Base-by-base conservation (phyloP, 2,329 filamentous ascomycete species). In the Phaeosphaeria sp. region DNA sequence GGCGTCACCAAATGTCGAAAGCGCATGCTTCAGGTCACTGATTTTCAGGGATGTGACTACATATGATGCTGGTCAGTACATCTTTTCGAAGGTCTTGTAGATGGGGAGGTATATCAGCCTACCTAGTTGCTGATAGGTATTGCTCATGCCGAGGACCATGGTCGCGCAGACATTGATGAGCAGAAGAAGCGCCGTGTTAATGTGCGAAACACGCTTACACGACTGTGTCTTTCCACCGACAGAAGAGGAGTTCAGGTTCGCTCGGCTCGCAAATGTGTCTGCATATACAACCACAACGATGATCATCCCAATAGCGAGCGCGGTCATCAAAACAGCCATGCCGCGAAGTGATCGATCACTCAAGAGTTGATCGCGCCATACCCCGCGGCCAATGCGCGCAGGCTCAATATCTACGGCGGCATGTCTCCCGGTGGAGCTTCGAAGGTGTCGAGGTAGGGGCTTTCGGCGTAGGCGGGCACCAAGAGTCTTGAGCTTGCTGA, bases 91-190 rank as follows among this genome's bases (percentile, higher is more conserved):
- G 30, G 30, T 13, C 3, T 27, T 3, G 6, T 11, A 36, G 30
- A 3, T 36, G 11, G 3, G 11, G 6, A 15, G 13, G 9, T 6
- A 15, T 15, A 13, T 7, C 13, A 11, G 13, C 30, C 3, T 36
- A 36, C 30, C 55, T 15, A 73, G 54, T 51, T 75, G 72, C 47
- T 74, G 70, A 50, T 74, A 75, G 3, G 71, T 74, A 21, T 74
- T 74, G 43, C 67, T 71, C 65, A 72, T 72, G 10, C 72, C 70
- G 5, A 75, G 56, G 6, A 73, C 56, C 65, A 73, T 72, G 11
- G 72, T 74, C 1, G 68, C 69, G 6, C 64, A 71, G 3, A 71
- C 54, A 55, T 75, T 74, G 53, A 73, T 71, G 4, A 73, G 42
- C 3, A 74, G 54, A 1, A 72, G 58, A 11, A 70, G 44, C 2